These are phyloP conservation scores for Marsdenia floribunda DNA, from an alignment of 257 asterid genomes.

Conservation along the genomic window DNA sequence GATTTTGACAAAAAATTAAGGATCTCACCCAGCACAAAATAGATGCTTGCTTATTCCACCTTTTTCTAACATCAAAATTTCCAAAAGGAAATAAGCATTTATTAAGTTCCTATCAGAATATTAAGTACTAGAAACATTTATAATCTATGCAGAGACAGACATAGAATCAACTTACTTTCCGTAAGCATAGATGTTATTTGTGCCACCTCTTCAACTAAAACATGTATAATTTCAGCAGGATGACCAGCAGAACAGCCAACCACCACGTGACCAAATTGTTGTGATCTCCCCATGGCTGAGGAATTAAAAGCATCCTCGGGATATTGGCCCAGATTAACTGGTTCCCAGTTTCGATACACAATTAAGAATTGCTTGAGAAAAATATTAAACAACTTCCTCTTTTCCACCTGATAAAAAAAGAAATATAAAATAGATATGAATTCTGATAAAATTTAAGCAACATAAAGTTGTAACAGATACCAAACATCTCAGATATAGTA, in stretches of 20 bases:
- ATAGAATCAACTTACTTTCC: conserved; percentile 62
- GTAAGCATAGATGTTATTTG: conserved; percentile 46
- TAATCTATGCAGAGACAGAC: background rate
- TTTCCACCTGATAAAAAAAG: conserved; percentile 58
- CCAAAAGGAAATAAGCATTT: background rate
- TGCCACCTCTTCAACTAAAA: conserved; percentile 55
- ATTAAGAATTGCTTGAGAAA: conserved; percentile 80
- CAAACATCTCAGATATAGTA: background rate
- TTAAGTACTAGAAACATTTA: background rate
- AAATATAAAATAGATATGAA: conserved; percentile 15
- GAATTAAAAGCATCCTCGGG: conserved; percentile 37
- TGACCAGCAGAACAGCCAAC: conserved; percentile 89
- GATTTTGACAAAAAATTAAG: background rate
- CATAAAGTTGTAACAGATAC: conserved; percentile 13
- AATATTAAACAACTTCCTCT: conserved; percentile 51
- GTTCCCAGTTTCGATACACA: conserved; percentile 69
- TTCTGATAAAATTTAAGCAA: conserved; percentile 16
- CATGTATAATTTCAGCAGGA: conserved; percentile 67
- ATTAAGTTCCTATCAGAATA: background rate
- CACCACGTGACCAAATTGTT: conserved; percentile 46
- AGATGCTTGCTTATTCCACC: background rate
- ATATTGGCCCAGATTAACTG: conserved; percentile 45
- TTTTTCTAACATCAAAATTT: background rate
- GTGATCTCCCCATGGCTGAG: conserved; percentile 30
- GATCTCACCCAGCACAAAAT: background rate